Conservation (phyloP, 129 eudicot species). For the Solidago caesia region DNA sequence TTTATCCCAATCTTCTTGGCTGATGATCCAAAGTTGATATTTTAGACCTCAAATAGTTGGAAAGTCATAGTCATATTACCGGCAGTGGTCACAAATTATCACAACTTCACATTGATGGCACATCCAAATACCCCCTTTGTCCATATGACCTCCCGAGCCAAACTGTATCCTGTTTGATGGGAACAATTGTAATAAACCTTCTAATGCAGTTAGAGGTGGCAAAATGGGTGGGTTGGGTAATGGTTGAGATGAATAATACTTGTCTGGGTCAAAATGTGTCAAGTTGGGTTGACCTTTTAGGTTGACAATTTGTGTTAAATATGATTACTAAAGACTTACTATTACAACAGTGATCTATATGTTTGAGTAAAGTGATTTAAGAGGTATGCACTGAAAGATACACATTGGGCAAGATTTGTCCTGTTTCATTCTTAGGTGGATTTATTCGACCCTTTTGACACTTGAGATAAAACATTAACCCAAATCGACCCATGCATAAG, state of each 20-base stretch:
- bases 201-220: background rate
- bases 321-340: background rate
- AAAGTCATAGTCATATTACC: background rate
- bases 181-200: conserved; percentile 5
- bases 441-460: background rate
- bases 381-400: background rate
- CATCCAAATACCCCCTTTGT: background rate
- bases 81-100: background rate
- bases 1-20: background rate
- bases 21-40: background rate
- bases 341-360: background rate
- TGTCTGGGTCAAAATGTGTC: background rate
- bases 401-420: background rate
- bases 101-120: background rate
- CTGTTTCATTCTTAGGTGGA: background rate
- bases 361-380: background rate
- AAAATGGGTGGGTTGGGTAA: background rate
- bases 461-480: background rate
- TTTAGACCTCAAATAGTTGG: background rate
- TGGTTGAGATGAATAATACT: background rate
- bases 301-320: background rate
- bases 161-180: background rate
- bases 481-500: background rate
- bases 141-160: background rate
- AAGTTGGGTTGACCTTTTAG: background rate